Percentiles rank a stretch among this genome's conserved stretches.
Evolutionary conservation across 2,329 filamentous ascomycete species (phyloP).

Genomic region (Orbilia quercus): DNA sequence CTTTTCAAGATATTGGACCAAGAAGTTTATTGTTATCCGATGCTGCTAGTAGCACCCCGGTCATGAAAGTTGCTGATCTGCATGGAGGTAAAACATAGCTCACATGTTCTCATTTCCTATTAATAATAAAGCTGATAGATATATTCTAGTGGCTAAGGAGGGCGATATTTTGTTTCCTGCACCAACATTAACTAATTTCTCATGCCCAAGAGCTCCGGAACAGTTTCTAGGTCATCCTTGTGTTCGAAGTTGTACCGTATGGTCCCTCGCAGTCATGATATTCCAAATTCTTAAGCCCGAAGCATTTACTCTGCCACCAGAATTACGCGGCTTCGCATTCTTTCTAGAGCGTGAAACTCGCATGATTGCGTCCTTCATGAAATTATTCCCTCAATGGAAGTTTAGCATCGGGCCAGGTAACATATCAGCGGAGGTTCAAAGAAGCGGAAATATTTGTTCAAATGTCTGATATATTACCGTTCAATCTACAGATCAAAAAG

Average conservation of each 20-base stretch:
- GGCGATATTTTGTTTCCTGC: slow-evolving; percentile 29
- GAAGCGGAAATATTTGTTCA: slow-evolving; percentile 17
- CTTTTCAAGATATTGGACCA: slow-evolving; percentile 33
- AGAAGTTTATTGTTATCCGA: slow-evolving; percentile 34
- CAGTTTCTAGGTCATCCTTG: slow-evolving; percentile 30
- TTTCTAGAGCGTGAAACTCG: slow-evolving; percentile 14
- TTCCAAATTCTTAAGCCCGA: slow-evolving; percentile 33
- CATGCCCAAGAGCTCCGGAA: slow-evolving; percentile 23
- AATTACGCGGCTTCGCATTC: slow-evolving; percentile 13
- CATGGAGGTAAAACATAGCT: slow-evolving; percentile 30
- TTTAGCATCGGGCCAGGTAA: slow-evolving; percentile 28
- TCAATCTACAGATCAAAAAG: slow-evolving; percentile 22
- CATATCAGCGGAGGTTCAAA: slow-evolving; percentile 13
- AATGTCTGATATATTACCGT: slow-evolving; percentile 27
- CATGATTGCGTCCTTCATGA: slow-evolving; percentile 33
- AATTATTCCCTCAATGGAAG: slow-evolving; percentile 32
- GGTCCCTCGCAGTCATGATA: slow-evolving; percentile 31
- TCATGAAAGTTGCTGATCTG: slow-evolving; percentile 33
- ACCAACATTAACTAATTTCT: slow-evolving; percentile 19
- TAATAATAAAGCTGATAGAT: slow-evolving; percentile 26
- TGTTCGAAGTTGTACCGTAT: slow-evolving; percentile 38
- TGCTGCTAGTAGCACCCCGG: slow-evolving; percentile 26
- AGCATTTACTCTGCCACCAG: slow-evolving; percentile 29
- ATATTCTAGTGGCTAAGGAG: slow-evolving; percentile 22
- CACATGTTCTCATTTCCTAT: slow-evolving; percentile 19